Conservation (phyloP, 768 basidiomycete species). For the Trametes coccinea region DNA sequence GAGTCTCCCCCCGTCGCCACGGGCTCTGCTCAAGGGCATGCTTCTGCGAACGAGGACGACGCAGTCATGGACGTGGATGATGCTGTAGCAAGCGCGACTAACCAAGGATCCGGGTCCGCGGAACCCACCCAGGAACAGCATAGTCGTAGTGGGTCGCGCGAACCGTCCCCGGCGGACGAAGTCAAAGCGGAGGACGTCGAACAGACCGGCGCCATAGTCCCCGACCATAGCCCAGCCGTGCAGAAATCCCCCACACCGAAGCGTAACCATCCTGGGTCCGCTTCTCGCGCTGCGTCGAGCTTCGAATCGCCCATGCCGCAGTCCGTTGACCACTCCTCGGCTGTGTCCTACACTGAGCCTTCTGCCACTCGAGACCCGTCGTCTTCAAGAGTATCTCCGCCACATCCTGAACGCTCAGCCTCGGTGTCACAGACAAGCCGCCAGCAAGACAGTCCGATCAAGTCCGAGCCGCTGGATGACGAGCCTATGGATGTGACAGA, state of each 20-base stretch:
- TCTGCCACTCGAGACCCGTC: constrained; percentile 10
- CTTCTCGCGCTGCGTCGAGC: not conserved
- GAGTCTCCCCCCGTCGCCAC: constrained; percentile 18
- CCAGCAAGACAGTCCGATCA: constrained; percentile 3
- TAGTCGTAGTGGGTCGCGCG: constrained; percentile 1
- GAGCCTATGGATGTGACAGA: constrained; percentile 8
- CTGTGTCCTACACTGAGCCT: not conserved
- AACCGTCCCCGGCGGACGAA: constrained; percentile 5
- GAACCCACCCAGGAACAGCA: not conserved
- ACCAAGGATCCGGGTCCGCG: not conserved
- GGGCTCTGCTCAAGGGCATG: constrained; percentile 1
- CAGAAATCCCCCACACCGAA: constrained; percentile 15
- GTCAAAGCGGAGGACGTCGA: not conserved
- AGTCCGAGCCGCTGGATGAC: constrained; percentile 12
- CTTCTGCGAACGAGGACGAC: not conserved
- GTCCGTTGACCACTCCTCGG: constrained; percentile 3
- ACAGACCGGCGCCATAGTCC: constrained; percentile 10
- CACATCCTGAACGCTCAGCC: constrained; percentile 25
- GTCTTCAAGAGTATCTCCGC: constrained; percentile 22
- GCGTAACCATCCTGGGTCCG: constrained; percentile 6
- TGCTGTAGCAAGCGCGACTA: not conserved
- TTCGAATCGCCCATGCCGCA: constrained; percentile 6
- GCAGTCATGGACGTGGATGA: constrained; percentile 11
- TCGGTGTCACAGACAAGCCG: not conserved
- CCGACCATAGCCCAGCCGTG: constrained; percentile 2